Base-by-base conservation (phyloP, 2,329 filamentous ascomycete species). In the Emericellopsis atlantica region DNA sequence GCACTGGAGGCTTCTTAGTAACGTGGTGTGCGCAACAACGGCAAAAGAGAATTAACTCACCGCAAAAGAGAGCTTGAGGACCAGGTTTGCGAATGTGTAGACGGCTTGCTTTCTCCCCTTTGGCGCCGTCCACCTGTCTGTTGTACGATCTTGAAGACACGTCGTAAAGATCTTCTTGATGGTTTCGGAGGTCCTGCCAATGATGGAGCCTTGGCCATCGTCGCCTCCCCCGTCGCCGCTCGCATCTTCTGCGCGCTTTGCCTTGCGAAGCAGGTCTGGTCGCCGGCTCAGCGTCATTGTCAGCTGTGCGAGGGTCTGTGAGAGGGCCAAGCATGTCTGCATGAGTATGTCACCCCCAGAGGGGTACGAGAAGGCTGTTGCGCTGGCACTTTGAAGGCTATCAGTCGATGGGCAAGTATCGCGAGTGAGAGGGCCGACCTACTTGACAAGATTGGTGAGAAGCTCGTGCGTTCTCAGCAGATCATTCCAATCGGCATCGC, bases 161-260 rank as follows among this genome's bases (percentile, higher is more conserved):
- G 86, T 87, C 10, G 86, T 92, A 55, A 95, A 95, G 18, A 89
- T 87, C 55, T 88, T 84, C 45, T 93, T 83, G 44, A 95, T 84
- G 39, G 86, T 83, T 54, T 95, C 90, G 15, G 87, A 88, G 2
- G 88, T 88, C 22, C 81, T 78, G 58, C 95, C 90, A 10, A 90
- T 86, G 33, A 95, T 72, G 2, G 87, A 77, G 55, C 79, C 88
- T 49, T 84, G 76, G 49, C 79, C 76, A 22, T 81, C 79, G 21
- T 79, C 81, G 8, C 69, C 69, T 12, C 74, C 66, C 46, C 63
- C 62, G n/a, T 35, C 42, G 8, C 32, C 26, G 8, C 4, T 6
- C 12, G 26, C 26, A 12, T 12, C 26, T 4, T 29, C 26, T 29
- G 26, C 38, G 18, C 40, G 37, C 31, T 42, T 32, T 9, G 88